These are phyloP conservation scores for Blumeria graminis DNA, from an alignment of 2,329 filamentous ascomycete genomes.

Conservation along the genomic window DNA sequence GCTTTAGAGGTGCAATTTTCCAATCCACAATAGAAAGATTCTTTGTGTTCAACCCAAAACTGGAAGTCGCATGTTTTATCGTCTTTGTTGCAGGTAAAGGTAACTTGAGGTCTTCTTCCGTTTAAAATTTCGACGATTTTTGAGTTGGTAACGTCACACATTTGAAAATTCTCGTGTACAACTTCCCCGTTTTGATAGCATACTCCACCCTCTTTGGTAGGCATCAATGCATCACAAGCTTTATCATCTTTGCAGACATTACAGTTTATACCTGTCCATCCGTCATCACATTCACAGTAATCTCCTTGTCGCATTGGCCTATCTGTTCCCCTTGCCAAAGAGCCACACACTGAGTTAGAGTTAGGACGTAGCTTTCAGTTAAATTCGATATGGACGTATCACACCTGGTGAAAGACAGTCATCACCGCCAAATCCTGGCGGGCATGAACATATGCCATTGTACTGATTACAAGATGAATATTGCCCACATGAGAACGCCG, in stretches of 20 bases:
- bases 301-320: conserved; percentile 48
- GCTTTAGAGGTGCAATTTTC: conserved; percentile 54
- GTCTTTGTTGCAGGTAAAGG: conserved; percentile 67
- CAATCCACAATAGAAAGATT: conserved; percentile 91
- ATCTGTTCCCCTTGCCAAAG: conserved; percentile 57
- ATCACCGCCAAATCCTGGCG: conserved; percentile 77
- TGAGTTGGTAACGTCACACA: conserved; percentile 89
- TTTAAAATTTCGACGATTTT: conserved; percentile 78
- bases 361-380: conserved; percentile 4
- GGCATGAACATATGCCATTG: conserved; percentile 82
- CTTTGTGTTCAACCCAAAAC: conserved; percentile 85
- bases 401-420: conserved; percentile 67
- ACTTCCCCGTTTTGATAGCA: conserved; percentile 84
- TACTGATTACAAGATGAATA: conserved; percentile 72
- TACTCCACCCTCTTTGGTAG: conserved; percentile 54
- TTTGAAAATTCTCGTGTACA: conserved; percentile 87
- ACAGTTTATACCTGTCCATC: conserved; percentile 95
- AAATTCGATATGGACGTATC: conserved; percentile 8
- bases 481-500: conserved; percentile 76
- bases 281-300: conserved; percentile 66
- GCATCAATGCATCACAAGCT: conserved; percentile 75
- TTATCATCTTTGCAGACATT: conserved; percentile 72
- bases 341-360: conserved; percentile 45
- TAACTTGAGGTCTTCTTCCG: conserved; percentile 71
- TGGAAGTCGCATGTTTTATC: conserved; percentile 75